Evolutionary conservation across 139 green algal genomes (phyloP).

Genomic region (Mesostigma viride): DNA sequence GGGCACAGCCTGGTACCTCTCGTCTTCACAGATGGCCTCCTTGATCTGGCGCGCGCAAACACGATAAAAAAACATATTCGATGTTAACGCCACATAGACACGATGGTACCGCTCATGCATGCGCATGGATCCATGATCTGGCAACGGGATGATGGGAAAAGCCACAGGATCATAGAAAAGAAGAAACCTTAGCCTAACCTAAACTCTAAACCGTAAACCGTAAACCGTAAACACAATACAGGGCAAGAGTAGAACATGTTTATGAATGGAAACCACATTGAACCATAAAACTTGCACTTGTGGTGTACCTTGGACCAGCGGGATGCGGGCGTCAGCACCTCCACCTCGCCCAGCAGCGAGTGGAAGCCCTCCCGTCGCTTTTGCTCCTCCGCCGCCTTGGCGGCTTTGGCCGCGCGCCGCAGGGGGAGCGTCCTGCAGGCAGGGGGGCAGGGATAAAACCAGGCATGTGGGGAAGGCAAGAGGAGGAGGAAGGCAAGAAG

Average conservation of each 20-base stretch:
- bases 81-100: no score
- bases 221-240: no score
- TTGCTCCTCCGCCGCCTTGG: constrained; percentile 21
- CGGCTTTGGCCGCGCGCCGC: not conserved
- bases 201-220: no score
- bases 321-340: not conserved
- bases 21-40: constrained; percentile 9
- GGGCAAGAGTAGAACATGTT: no score
- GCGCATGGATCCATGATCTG: no score
- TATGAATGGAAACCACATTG: no score
- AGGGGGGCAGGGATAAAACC: not conserved
- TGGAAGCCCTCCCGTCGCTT: constrained; percentile 13
- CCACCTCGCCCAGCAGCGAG: constrained; percentile 22
- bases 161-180: no score
- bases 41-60: constrained; percentile 9
- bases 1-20: constrained; percentile 7
- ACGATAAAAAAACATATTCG: not conserved
- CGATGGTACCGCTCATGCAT: no score
- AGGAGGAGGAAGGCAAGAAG: not conserved
- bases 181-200: no score
- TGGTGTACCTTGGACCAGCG: constrained; percentile 25
- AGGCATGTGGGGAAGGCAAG: not conserved
- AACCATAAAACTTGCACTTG: no score
- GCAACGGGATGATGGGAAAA: no score
- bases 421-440: not conserved